Conservation (phyloP, 148 eudicot genomes). For the Arbutus unedo region DNA sequence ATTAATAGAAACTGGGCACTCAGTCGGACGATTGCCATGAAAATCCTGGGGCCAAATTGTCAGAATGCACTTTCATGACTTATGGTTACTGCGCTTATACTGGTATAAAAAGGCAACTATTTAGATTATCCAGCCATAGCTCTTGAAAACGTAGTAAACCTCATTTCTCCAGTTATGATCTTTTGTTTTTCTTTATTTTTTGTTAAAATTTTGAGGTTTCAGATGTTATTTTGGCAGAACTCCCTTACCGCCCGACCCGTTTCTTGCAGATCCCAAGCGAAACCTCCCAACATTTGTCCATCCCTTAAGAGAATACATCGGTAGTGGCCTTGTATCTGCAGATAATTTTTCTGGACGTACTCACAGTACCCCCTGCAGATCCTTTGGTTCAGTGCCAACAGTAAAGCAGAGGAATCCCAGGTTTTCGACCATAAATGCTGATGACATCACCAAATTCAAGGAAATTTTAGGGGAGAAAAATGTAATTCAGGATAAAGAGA, state of each 20-base stretch:
- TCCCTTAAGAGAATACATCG: constrained; percentile 15
- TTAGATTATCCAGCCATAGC: background rate
- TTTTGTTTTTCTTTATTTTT: background rate
- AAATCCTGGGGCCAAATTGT: too few relatives aligned
- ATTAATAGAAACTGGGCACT: too few relatives aligned
- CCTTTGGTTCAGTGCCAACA: constrained; percentile 48
- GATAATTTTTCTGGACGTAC: constrained; percentile 12
- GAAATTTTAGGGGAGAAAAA: constrained; percentile 69
- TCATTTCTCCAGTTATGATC: background rate
- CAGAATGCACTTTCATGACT: background rate
- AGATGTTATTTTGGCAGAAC: constrained; percentile 14
- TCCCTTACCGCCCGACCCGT: constrained; percentile 20
- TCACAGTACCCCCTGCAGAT: constrained; percentile 33
- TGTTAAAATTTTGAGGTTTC: constrained; percentile 34
- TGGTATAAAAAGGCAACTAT: background rate
- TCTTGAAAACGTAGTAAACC: background rate
- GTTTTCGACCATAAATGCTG: constrained; percentile 57
- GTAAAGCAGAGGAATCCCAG: constrained; percentile 46
- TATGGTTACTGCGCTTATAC: too few relatives aligned
- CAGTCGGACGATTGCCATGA: too few relatives aligned
- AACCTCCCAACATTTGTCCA: background rate
- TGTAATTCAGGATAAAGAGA: constrained; percentile 80
- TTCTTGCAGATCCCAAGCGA: constrained; percentile 13
- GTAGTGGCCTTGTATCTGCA: constrained; percentile 4
- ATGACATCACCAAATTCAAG: constrained; percentile 70